Conservation (phyloP, 2,329 filamentous ascomycete species). For the Bipolaris victoriae region DNA sequence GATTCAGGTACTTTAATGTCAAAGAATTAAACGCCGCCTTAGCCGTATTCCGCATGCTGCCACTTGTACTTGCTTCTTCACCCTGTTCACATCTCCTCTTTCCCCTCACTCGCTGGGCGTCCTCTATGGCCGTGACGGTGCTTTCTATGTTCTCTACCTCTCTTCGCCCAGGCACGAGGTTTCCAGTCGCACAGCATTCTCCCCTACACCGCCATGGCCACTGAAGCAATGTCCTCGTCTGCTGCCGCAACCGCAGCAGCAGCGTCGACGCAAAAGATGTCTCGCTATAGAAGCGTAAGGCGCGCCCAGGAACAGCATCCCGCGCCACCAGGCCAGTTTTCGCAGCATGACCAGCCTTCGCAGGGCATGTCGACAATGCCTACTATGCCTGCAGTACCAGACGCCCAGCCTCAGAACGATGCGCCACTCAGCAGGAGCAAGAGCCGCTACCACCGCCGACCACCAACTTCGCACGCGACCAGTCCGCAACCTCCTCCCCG, state of each 20-base stretch:
- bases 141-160: constrained; percentile 24
- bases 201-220: constrained; percentile 42
- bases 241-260: constrained; percentile 1
- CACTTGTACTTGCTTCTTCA: constrained; percentile 19
- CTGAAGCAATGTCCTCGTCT: constrained; percentile 36
- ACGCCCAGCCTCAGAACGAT: constrained; percentile 27
- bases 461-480: constrained; percentile 35
- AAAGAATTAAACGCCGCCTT: constrained; percentile 23
- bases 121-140: constrained; percentile 16
- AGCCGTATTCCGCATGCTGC: constrained; percentile 34
- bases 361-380: constrained; percentile 25
- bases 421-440: constrained; percentile 45
- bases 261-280: constrained; percentile 54
- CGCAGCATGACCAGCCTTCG: constrained; percentile 22
- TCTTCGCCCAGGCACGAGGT: constrained; percentile 28
- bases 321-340: constrained; percentile 13
- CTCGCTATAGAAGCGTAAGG: constrained; percentile 65
- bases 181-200: constrained; percentile 26
- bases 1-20: constrained; percentile 20
- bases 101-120: constrained; percentile 18
- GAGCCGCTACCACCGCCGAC: constrained; percentile 51
- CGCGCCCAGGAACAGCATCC: constrained; percentile 49
- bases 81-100: constrained; percentile 2
- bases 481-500: constrained; percentile 31
- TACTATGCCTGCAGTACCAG: constrained; percentile 33